phyloP scores from a whole-genome alignment of 768 basidiomycete species.

The Lentinula edodes region DNA sequence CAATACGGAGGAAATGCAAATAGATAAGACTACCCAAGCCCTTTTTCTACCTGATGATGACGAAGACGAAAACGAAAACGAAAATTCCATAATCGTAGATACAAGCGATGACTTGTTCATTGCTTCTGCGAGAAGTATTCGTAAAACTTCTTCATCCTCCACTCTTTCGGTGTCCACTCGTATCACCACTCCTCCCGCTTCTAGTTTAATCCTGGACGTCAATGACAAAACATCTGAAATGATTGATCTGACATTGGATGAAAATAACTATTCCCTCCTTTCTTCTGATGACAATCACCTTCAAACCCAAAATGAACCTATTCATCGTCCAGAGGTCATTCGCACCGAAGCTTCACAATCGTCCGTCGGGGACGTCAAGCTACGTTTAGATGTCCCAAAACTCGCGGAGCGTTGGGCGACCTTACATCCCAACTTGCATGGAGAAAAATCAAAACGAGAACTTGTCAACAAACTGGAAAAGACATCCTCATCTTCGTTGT shows the following conservation, averaged over 20 bases:
- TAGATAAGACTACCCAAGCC: neutral
- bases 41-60: conserved; percentile 4
- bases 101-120: conserved; percentile 9
- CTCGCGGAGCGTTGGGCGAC: conserved; percentile 20
- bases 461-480: neutral
- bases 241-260: conserved; percentile 19
- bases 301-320: conserved; percentile 9
- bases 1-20: neutral
- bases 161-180: neutral
- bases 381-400: conserved; percentile 29
- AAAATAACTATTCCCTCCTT: conserved; percentile 14
- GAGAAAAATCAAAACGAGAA: neutral
- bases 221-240: conserved; percentile 3
- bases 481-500: neutral
- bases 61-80: conserved; percentile 12
- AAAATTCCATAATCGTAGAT: conserved; percentile 13
- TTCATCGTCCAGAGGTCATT: conserved; percentile 36
- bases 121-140: neutral
- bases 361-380: conserved; percentile 16
- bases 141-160: neutral
- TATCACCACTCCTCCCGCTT: neutral
- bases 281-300: conserved; percentile 3
- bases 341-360: conserved; percentile 16
- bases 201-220: neutral
- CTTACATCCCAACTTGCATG: conserved; percentile 4